Evolutionary conservation across 805 yeast genomes (phyloP), one percentile per base, ranked within the genome.

Genomic region (Monosporozyma servazzii): DNA sequence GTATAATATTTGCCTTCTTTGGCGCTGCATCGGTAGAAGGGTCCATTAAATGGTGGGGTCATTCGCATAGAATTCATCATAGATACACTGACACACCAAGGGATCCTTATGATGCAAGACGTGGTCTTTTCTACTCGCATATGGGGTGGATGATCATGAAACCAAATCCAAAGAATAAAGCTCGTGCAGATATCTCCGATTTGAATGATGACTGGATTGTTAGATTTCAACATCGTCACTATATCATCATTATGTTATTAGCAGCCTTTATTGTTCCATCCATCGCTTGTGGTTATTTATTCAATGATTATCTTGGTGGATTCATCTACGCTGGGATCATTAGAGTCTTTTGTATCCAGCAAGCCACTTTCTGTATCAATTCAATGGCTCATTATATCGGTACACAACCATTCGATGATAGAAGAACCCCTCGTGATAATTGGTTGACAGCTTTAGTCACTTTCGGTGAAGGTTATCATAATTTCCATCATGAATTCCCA

Each of bases 401-500:
- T 71, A 76, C 72, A 51, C 95, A 86, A 69, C 93, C 95, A 46
- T 86, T 86, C 57, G 95, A 86, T 67, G 91, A 86, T 67, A 79
- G 86, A 71, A 81, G 90, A 78, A 84, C 91, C 33, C 93, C 93
- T 59, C 78, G 93, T 71, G 91, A 86, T 70, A 89, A 85, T 68
- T 78, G 81, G 65, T 62, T 86, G 55, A 85, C 93, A 48, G 93
- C 93, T 4, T 71, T 86, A 53, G 88, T 85, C 53, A 86, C 95
- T 0, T 85, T 86, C 63, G 95, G 95, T 69, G 95, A 86, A 71
- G 95, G 95, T 56, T 85, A 86, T 75, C 93, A 86, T 65, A 86
- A 86, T 71, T 86, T 86, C 81, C 95, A 86, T 69, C 95, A 86
- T 68, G 95, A 86, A 74, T 86, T 86, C 77, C 93, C 95, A 61